Conservation (phyloP, 805 yeast genomes). For the Myxozyma melibiosi region DNA sequence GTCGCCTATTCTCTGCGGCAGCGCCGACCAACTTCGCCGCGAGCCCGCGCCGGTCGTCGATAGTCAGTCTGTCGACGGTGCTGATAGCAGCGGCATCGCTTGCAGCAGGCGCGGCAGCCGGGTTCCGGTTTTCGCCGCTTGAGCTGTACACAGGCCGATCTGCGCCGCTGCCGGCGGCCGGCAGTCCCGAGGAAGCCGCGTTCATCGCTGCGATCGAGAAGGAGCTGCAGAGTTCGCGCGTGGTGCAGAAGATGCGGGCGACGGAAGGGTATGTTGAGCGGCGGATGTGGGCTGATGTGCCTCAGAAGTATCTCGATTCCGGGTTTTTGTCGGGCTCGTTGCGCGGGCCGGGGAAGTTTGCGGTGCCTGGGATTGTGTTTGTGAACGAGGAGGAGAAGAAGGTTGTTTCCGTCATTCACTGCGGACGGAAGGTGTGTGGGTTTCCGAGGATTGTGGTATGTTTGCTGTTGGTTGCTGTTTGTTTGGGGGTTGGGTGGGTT, state of each 20-base stretch:
- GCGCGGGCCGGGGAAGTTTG: conserved; percentile 66
- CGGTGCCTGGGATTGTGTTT: conserved; percentile 75
- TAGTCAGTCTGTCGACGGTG: conserved; percentile 10
- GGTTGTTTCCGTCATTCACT: conserved; percentile 64
- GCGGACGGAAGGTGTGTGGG: conserved; percentile 64
- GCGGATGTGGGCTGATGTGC: conserved; percentile 35
- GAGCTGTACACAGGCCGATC: background rate
- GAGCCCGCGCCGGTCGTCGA: background rate
- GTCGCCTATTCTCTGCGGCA: background rate
- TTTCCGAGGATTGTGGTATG: conserved; percentile 40
- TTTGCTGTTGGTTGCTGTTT: background rate
- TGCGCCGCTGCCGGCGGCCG: conserved; percentile 22
- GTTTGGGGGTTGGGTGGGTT: no score
- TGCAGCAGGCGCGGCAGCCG: conserved; percentile 21
- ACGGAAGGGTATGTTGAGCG: conserved; percentile 33
- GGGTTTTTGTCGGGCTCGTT: conserved; percentile 61
- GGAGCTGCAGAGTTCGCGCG: conserved; percentile 31
- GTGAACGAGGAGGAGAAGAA: conserved; percentile 53
- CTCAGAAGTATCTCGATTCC: conserved; percentile 30
- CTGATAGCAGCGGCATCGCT: conserved; percentile 15
- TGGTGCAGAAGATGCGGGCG: conserved; percentile 34
- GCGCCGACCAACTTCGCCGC: background rate
- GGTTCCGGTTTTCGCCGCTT: conserved; percentile 20
- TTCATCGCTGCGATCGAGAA: conserved; percentile 11
- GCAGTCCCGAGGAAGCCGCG: conserved; percentile 15